Base-by-base conservation (phyloP, 1,284 basidiomycete genomes). In the Fistulina hepatica region DNA sequence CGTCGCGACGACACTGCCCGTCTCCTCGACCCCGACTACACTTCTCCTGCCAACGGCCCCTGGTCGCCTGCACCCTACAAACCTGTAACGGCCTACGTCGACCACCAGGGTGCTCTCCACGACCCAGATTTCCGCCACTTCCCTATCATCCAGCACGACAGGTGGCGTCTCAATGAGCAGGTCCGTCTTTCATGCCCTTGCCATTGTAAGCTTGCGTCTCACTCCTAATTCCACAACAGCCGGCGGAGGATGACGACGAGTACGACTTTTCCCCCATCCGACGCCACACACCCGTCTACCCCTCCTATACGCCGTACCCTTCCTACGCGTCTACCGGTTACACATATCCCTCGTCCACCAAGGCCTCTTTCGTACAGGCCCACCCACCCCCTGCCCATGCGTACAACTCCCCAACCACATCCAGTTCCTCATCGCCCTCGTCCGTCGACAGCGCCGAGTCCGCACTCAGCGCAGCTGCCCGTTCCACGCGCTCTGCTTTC, bases 91-190 rank as follows among this genome's bases (percentile, higher is more conserved):
- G 68, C 64, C 40, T 80, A 76, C 49, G 64, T 76, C 43, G 76
- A 79, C 60, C 60, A 62, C 53, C 61, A 67, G 37, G 77, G 76
- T 34, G 69, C 74, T 51, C 59, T 77, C 13, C 76, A 79, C 52
- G 76, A 79, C 53, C 77, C 76, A 20, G 77, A 79, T 52, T 79
- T 68, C 58, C 64, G 75, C 45, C 65, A 75, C 55, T 79, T 80
- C 48, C 76, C 71, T 44, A 37, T 41, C 40, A 31, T 27, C 28
- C 39, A 31, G 36, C n/a, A 37, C 43, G 34, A 45, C 49, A 12
- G 13, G 23, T 12, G 8, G 13, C 25, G 3, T 9, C 21, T 13
- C 5, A 15, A 37, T 10, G 35, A 37, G n/a, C 24, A 37, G n/a
- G 35, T 28, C 8, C 24, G 4, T 13, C 33, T 17, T 34, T n/a